phyloP scores from a whole-genome alignment of 2,329 filamentous ascomycete genomes.

The Fusarium nurragi region DNA sequence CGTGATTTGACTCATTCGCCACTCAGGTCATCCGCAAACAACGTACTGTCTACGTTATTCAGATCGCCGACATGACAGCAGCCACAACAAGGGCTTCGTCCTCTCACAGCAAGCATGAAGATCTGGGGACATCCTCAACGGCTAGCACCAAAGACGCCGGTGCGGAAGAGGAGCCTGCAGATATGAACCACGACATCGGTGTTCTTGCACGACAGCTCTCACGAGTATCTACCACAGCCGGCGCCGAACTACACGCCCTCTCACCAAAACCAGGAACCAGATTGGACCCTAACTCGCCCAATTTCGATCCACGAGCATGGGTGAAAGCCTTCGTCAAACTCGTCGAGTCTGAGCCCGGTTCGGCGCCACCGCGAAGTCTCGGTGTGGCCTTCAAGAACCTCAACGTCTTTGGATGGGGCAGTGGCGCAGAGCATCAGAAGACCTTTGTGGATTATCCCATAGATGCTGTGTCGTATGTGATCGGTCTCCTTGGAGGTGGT shows the following conservation, averaged over 20 bases:
- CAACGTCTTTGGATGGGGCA: conserved; percentile 44
- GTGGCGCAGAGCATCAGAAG: conserved; percentile 40
- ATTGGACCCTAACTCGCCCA: conserved; percentile 41
- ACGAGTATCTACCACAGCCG: conserved; percentile 21
- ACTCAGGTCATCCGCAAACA: background rate
- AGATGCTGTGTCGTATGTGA: conserved; percentile 14
- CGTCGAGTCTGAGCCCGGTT: conserved; percentile 38
- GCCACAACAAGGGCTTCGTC: background rate
- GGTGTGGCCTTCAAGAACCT: conserved; percentile 45
- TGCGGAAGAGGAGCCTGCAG: background rate
- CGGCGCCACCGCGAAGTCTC: conserved; percentile 38
- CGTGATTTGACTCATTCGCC: background rate
- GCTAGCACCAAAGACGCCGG: background rate
- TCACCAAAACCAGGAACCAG: conserved; percentile 31
- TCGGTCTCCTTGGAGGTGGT: background rate
- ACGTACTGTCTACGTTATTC: background rate
- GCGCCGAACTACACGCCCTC: conserved; percentile 29
- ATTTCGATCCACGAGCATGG: conserved; percentile 43
- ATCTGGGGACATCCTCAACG: conserved; percentile 12
- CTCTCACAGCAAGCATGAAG: background rate
- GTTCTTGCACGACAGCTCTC: conserved; percentile 28
- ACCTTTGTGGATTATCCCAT: conserved; percentile 38
- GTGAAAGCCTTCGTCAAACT: conserved; percentile 42
- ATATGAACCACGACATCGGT: conserved; percentile 11
- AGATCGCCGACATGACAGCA: background rate